phyloP scores from a whole-genome alignment of 768 basidiomycete species.

The Auriscalpium microsporum region DNA sequence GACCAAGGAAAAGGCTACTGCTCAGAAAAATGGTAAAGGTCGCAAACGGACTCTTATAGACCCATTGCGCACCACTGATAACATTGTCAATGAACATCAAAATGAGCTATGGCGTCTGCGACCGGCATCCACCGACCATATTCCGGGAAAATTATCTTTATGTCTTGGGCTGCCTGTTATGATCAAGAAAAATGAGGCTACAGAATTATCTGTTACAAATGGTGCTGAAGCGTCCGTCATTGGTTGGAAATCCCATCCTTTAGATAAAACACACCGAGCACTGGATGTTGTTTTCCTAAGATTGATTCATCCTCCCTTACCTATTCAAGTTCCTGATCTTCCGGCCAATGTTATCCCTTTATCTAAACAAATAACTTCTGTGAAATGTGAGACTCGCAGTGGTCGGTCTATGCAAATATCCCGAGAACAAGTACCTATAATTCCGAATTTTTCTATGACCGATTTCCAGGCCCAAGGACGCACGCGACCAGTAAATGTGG shows the following conservation, averaged over 20 bases:
- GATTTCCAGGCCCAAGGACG: slow-evolving; percentile 18
- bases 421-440: slow-evolving; percentile 9
- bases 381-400: slow-evolving; percentile 4
- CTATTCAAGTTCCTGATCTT: slow-evolving; percentile 9
- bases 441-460: slow-evolving; percentile 20
- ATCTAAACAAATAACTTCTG: neutral
- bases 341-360: slow-evolving; percentile 16
- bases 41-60: too few relatives aligned
- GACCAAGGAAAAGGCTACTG: too few relatives aligned
- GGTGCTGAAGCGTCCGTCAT: slow-evolving; percentile 16
- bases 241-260: slow-evolving; percentile 4
- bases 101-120: slow-evolving; percentile 18
- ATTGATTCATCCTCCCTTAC: slow-evolving; percentile 3
- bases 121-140: slow-evolving; percentile 8
- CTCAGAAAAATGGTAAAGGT: neutral
- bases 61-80: neutral
- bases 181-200: slow-evolving; percentile 17
- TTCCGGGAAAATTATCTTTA: slow-evolving; percentile 11
- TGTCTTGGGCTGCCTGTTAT: slow-evolving; percentile 19
- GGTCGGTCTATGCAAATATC: neutral
- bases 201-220: slow-evolving; percentile 19
- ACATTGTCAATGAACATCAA: neutral
- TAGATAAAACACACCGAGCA: neutral
- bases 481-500: slow-evolving; percentile 12
- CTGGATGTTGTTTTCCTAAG: slow-evolving; percentile 11